Conservation (phyloP, 257 asterid genomes). For the Capsicum pubescens region DNA sequence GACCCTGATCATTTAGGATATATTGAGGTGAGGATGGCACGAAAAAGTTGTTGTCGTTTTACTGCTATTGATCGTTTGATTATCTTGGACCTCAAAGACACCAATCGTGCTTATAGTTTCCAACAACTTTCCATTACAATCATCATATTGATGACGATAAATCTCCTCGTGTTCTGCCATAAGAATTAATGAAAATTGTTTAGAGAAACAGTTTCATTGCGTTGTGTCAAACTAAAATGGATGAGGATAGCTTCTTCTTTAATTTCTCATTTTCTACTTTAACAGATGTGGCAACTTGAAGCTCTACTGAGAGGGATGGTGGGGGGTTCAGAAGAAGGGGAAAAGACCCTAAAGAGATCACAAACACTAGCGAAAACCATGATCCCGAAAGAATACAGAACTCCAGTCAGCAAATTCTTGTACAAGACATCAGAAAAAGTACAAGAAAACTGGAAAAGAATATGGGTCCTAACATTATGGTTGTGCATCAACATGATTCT, state of each 20-base stretch:
- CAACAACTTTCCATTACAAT: not conserved
- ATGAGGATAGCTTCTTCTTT: not conserved
- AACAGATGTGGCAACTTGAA: slow-evolving; percentile 95
- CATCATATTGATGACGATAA: not conserved
- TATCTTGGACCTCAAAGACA: not conserved
- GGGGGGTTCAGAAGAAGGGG: slow-evolving; percentile 47
- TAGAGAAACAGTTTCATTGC: not conserved
- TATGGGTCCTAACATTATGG: slow-evolving; percentile 70
- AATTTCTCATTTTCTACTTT: not conserved
- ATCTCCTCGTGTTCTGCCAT: not conserved
- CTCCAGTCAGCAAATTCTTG: slow-evolving; percentile 68
- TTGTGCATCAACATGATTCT: slow-evolving; percentile 49
- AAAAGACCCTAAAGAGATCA: slow-evolving; percentile 40
- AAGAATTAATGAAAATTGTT: not conserved
- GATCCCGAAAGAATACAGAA: slow-evolving; percentile 78
- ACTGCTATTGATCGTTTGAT: not conserved
- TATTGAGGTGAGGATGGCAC: slow-evolving; percentile 60
- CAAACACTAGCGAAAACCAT: slow-evolving; percentile 75
- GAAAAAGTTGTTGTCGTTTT: not conserved
- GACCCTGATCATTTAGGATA: slow-evolving; percentile 89
- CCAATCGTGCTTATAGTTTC: not conserved
- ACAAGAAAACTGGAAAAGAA: slow-evolving; percentile 72
- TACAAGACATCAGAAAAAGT: slow-evolving; percentile 50
- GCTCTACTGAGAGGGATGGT: slow-evolving; percentile 74
- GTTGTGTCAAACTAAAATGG: not conserved